phyloP scores from a whole-genome alignment of 2,329 filamentous ascomycete species.

The Phyllosticta paracitricarpa region DNA sequence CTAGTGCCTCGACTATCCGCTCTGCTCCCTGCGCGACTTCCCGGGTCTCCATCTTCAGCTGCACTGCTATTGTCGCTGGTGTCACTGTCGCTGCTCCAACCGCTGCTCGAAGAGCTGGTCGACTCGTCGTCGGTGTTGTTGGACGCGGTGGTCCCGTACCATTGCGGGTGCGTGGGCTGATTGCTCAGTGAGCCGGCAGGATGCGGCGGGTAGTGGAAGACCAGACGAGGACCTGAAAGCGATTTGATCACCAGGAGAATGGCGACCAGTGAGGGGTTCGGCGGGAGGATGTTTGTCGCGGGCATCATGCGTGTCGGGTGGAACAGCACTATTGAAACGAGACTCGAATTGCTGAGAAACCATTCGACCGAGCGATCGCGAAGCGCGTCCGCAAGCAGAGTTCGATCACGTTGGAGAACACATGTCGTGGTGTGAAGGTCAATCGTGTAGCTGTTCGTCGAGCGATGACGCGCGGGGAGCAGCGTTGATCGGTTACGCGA shows the following conservation, averaged over 20 bases:
- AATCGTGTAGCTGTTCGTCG: background rate
- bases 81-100: constrained; percentile 24
- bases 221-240: constrained; percentile 28
- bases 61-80: constrained; percentile 21
- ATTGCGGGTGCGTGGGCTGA: constrained; percentile 23
- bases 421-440: background rate
- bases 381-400: background rate
- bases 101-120: constrained; percentile 1
- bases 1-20: constrained; percentile 24
- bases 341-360: background rate
- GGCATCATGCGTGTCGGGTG: constrained; percentile 1
- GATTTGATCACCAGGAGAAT: constrained; percentile 30
- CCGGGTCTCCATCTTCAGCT: constrained; percentile 19
- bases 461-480: background rate
- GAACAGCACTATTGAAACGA: background rate
- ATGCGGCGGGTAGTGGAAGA: constrained; percentile 33
- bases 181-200: constrained; percentile 25
- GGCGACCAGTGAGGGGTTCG: constrained; percentile 23
- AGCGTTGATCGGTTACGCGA: background rate
- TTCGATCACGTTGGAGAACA: background rate
- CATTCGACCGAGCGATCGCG: background rate
- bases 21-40: constrained; percentile 1
- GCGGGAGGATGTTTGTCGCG: constrained; percentile 10
- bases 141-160: constrained; percentile 28
- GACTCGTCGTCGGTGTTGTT: constrained; percentile 23